phyloP scores from a whole-genome alignment of 768 basidiomycete species.

The Xerocomellus chrysenteron region DNA sequence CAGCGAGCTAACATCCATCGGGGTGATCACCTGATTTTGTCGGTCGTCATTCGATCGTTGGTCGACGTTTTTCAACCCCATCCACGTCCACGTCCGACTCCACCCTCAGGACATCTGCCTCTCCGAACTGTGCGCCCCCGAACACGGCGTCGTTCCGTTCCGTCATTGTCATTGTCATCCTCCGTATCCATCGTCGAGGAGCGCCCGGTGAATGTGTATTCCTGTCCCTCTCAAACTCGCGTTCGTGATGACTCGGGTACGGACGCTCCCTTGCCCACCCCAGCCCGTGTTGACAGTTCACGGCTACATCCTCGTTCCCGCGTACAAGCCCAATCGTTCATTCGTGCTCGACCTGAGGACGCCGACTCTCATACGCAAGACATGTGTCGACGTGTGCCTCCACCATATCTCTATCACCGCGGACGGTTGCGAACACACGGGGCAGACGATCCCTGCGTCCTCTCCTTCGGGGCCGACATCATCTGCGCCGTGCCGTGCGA shows the following conservation, averaged over 20 bases:
- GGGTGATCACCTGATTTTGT: conserved; percentile 36
- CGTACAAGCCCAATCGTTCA: conserved; percentile 29
- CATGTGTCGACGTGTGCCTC: conserved; percentile 85
- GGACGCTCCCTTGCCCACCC: conserved; percentile 43
- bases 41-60: conserved; percentile 24
- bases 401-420: conserved; percentile 69
- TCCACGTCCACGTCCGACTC: conserved; percentile 20
- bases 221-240: conserved; percentile 56
- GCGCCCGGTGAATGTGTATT: conserved; percentile 66
- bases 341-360: conserved; percentile 35
- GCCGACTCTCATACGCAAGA: conserved; percentile 52
- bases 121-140: conserved; percentile 74
- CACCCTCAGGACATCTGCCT: conserved; percentile 57
- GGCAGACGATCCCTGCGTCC: conserved; percentile 57
- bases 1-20: neutral
- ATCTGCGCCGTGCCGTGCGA: conserved; percentile 16
- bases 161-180: conserved; percentile 78
- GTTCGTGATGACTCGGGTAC: conserved; percentile 38
- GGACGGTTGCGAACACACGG: conserved; percentile 61
- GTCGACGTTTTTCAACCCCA: neutral
- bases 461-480: conserved; percentile 36
- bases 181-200: conserved; percentile 63
- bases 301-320: conserved; percentile 34
- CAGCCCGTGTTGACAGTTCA: conserved; percentile 35
- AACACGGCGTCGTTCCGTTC: conserved; percentile 67